phyloP scores from a whole-genome alignment of 2,329 filamentous ascomycete genomes.

The Alternaria brassicae region DNA sequence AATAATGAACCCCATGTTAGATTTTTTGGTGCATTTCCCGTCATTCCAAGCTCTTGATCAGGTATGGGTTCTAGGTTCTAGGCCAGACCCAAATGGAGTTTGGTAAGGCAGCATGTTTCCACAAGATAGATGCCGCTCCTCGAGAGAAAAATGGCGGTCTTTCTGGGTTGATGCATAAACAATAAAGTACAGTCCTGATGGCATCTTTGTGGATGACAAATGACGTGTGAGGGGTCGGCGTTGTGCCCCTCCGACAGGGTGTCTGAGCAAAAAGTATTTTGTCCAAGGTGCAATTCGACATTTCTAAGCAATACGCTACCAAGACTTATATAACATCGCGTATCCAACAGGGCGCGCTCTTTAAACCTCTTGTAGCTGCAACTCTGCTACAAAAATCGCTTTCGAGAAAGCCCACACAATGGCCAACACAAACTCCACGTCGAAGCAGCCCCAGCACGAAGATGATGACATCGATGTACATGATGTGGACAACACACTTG shows the following conservation, averaged over 20 bases:
- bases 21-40: too few species aligned
- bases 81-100: too few species aligned
- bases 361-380: neutral
- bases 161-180: too few species aligned
- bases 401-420: conserved; percentile 15
- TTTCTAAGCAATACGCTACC: conserved; percentile 44
- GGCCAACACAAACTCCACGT: conserved; percentile 33
- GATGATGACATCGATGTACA: conserved; percentile 56
- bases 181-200: too few species aligned
- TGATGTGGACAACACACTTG: conserved; percentile 74
- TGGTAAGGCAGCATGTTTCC: too few species aligned
- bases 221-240: conserved; percentile 41
- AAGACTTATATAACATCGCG: conserved; percentile 19
- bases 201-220: conserved; percentile 34
- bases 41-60: too few species aligned
- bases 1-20: too few species aligned
- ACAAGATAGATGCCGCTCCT: too few species aligned
- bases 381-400: neutral
- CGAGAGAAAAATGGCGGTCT: too few species aligned
- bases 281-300: conserved; percentile 30
- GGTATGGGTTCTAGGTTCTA: too few species aligned
- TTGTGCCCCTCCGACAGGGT: conserved; percentile 25
- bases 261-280: conserved; percentile 42
- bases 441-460: conserved; percentile 36
- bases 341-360: neutral